Evolutionary conservation across 164 flowering plant genomes (phyloP).

Genomic region (Magnolia sinica): DNA sequence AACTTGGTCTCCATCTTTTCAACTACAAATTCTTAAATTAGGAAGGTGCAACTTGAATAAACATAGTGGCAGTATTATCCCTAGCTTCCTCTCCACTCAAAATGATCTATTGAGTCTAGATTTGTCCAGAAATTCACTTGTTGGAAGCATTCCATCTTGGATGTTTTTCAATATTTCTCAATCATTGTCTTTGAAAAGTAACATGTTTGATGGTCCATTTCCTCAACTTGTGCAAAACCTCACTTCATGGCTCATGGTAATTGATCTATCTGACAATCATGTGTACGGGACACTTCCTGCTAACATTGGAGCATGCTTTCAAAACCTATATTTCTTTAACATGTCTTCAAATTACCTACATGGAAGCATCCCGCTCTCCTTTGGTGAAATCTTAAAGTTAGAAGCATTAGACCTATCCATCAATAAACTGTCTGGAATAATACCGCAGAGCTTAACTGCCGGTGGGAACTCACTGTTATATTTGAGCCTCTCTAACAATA

Average conservation of each 20-base stretch:
- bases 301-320: not conserved
- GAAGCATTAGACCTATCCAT: not conserved
- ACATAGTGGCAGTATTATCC: not conserved
- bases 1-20: constrained; percentile 4
- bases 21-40: not conserved
- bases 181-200: not conserved
- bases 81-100: constrained; percentile 1
- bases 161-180: not conserved
- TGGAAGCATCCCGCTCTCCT: constrained; percentile 3
- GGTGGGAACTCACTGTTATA: not conserved
- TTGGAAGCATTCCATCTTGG: constrained; percentile 7
- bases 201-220: not conserved
- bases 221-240: not conserved
- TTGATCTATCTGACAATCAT: constrained; percentile 12
- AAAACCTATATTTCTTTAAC: not conserved
- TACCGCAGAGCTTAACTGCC: not conserved
- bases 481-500: constrained; percentile 6
- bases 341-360: not conserved
- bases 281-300: constrained; percentile 4
- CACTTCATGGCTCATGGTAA: not conserved
- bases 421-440: constrained; percentile 4
- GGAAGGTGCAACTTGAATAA: not conserved
- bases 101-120: not conserved
- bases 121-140: not conserved
- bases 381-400: not conserved